phyloP scores from a whole-genome alignment of 2,329 filamentous ascomycete genomes.

The Neodidymelliopsis sp. region DNA sequence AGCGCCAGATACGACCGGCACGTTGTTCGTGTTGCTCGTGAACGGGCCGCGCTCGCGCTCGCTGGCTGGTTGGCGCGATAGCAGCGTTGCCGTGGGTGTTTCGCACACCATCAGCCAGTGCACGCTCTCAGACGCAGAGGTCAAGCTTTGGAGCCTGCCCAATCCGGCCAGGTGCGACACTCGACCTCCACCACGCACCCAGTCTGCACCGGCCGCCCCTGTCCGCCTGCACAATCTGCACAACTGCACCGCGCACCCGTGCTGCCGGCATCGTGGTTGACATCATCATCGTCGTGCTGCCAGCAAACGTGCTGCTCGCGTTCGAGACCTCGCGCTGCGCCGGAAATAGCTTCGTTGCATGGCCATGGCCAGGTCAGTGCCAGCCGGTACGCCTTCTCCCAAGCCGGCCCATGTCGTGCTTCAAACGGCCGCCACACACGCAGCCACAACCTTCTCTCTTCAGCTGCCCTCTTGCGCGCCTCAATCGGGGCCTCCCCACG shows the following conservation, averaged over 20 bases:
- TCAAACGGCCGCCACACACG: slow-evolving; percentile 21
- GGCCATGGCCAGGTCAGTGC: slow-evolving; percentile 8
- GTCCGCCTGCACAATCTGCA: slow-evolving; percentile 24
- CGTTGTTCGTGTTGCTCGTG: slow-evolving; percentile 10
- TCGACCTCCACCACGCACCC: slow-evolving; percentile 8
- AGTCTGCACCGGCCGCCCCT: slow-evolving; percentile 6
- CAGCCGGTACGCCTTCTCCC: neutral
- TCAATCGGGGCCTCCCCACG: slow-evolving; percentile 6
- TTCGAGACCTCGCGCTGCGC: slow-evolving; percentile 11
- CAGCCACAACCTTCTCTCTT: slow-evolving; percentile 15
- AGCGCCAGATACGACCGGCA: slow-evolving; percentile 6
- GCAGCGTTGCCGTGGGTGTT: slow-evolving; percentile 20
- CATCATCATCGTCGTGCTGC: slow-evolving; percentile 11
- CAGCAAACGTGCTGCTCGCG: slow-evolving; percentile 8
- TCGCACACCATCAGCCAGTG: slow-evolving; percentile 23
- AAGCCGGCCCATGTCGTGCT: slow-evolving; percentile 2
- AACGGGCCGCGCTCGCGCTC: slow-evolving; percentile 3
- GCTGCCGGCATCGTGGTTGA: slow-evolving; percentile 14
- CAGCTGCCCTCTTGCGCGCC: slow-evolving; percentile 8
- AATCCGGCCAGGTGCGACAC: slow-evolving; percentile 34
- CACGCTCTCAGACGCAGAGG: slow-evolving; percentile 6
- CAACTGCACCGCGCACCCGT: slow-evolving; percentile 10
- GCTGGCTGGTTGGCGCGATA: slow-evolving; percentile 24
- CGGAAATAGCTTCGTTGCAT: neutral
- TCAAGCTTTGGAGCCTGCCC: slow-evolving; percentile 20